phyloP scores from a whole-genome alignment of 441 rosid genomes.

The Eugenia klotzschiana region DNA sequence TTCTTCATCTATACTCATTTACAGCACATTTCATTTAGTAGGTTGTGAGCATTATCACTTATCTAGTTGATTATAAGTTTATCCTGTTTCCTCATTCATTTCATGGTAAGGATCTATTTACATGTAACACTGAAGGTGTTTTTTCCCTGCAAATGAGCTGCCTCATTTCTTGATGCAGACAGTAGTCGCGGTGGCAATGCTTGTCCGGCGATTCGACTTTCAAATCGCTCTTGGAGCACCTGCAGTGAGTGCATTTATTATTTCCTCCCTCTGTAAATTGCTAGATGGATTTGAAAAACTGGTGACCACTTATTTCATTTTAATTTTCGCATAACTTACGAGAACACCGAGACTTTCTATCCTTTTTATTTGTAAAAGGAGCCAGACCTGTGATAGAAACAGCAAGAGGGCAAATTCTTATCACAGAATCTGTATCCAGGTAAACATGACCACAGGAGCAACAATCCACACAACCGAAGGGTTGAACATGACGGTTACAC shows the following conservation, averaged over 20 bases:
- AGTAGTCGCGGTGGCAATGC: constrained; percentile 86
- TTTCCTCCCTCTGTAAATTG: background rate
- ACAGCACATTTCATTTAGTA: background rate
- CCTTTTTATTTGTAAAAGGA: background rate
- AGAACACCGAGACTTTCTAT: background rate
- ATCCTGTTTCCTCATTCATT: background rate
- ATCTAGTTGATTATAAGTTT: background rate
- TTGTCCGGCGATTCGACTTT: constrained; percentile 64
- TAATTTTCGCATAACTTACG: background rate
- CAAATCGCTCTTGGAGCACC: constrained; percentile 82
- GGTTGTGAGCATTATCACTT: background rate
- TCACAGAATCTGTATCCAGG: constrained; percentile 25
- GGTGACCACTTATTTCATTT: background rate
- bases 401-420: background rate
- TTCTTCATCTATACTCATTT: background rate
- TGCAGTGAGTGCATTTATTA: constrained; percentile 32
- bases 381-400: background rate
- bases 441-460: constrained; percentile 95
- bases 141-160: background rate
- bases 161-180: constrained; percentile 27
- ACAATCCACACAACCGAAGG: constrained; percentile 96
- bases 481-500: constrained; percentile 51
- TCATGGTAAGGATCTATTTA: background rate
- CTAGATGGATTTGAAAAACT: background rate
- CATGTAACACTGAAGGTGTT: background rate